These are phyloP conservation scores for Microbotryum lychnidis-dioicae DNA, from an alignment of 1,284 basidiomycete genomes.

Conservation along the genomic window DNA sequence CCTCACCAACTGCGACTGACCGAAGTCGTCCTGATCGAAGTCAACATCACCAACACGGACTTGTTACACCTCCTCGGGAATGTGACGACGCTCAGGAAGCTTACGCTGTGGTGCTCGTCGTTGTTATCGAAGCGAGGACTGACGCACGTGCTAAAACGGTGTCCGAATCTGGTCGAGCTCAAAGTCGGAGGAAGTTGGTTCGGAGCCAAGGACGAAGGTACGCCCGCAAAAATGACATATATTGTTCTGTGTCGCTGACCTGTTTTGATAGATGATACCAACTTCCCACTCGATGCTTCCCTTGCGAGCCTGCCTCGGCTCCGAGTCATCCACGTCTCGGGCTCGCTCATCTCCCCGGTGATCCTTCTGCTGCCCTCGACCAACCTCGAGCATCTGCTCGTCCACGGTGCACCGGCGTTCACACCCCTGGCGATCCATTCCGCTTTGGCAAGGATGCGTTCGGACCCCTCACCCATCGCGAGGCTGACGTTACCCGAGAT, in stretches of 20 bases:
- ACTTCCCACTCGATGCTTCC: conserved; percentile 24
- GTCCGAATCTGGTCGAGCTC: conserved; percentile 22
- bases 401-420: conserved; percentile 11
- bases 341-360: conserved; percentile 23
- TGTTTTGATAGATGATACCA: conserved; percentile 16
- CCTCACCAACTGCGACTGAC: conserved; percentile 10
- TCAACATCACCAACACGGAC: conserved; percentile 31
- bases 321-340: conserved; percentile 19
- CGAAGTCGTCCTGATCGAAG: conserved; percentile 28
- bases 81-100: conserved; percentile 12
- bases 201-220: conserved; percentile 30
- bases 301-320: conserved; percentile 21
- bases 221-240: not conserved
- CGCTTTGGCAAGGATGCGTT: conserved; percentile 18
- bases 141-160: conserved; percentile 22
- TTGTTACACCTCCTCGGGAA: conserved; percentile 23
- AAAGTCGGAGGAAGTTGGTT: conserved; percentile 28
- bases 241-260: not conserved
- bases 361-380: conserved; percentile 19
- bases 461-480: conserved; percentile 8
- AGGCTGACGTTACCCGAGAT: conserved; percentile 25
- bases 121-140: conserved; percentile 26
- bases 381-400: conserved; percentile 22
- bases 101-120: conserved; percentile 28
- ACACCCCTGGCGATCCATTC: conserved; percentile 22